A percentile compares a stretch with the other conserved stretches of the same genome.
Conservation (phyloP, 2,329 filamentous ascomycete genomes). For the Chaetomiaceae sp. region DNA sequence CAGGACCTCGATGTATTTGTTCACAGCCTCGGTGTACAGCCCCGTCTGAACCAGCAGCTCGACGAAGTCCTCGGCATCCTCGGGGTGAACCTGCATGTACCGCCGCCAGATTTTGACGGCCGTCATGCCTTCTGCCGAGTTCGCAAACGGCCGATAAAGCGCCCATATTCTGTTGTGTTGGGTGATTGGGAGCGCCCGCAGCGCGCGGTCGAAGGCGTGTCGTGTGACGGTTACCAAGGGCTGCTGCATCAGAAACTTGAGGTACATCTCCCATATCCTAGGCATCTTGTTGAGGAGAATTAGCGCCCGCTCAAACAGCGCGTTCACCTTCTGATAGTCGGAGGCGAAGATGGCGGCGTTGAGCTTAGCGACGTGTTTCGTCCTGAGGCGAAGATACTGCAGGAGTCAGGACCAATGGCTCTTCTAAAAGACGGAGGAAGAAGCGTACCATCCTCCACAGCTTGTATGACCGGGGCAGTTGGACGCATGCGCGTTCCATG, state of each 20-base stretch:
- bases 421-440: conserved; percentile 3
- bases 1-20: conserved; percentile 84
- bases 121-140: conserved; percentile 81
- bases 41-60: conserved; percentile 76
- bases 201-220: conserved; percentile 82
- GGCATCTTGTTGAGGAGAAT: conserved; percentile 99
- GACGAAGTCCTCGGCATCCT: conserved; percentile 92
- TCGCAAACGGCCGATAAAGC: conserved; percentile 83
- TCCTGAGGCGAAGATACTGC: conserved; percentile 79
- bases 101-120: conserved; percentile 90
- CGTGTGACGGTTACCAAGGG: conserved; percentile 85
- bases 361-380: conserved; percentile 71
- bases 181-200: conserved; percentile 85
- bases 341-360: conserved; percentile 73
- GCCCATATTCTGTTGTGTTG: conserved; percentile 96
- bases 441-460: conserved; percentile 81
- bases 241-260: conserved; percentile 82
- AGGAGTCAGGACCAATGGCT: conserved; percentile 15
- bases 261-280: conserved; percentile 95
- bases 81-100: conserved; percentile 95
- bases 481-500: conserved; percentile 83
- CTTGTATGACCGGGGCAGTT: conserved; percentile 93
- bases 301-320: conserved; percentile 85
- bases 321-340: conserved; percentile 91
- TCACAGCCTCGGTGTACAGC: conserved; percentile 84